phyloP scores from a whole-genome alignment of 805 yeast genomes.

The Candida loeiensis region DNA sequence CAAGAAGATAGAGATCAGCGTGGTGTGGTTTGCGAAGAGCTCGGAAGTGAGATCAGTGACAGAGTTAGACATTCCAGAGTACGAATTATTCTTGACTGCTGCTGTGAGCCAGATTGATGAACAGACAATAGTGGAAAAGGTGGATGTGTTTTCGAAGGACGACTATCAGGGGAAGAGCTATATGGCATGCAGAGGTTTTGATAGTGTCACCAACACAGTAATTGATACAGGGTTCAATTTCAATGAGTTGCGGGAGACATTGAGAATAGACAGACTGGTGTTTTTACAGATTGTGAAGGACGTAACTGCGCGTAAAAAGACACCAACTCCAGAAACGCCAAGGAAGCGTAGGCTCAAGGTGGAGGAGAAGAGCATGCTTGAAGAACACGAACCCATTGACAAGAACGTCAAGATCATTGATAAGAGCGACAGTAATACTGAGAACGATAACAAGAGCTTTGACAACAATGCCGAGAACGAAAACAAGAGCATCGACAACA shows the following conservation, averaged over 20 bases:
- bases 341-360: not conserved
- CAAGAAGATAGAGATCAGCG: conserved; percentile 44
- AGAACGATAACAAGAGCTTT: not conserved
- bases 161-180: conserved; percentile 35
- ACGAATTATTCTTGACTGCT: conserved; percentile 56
- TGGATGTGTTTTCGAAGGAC: conserved; percentile 38
- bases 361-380: not conserved
- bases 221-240: conserved; percentile 42
- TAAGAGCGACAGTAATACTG: not conserved
- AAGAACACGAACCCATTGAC: not conserved
- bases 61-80: too few relatives aligned
- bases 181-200: conserved; percentile 40
- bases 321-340: not conserved
- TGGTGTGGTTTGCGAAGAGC: conserved; percentile 44
- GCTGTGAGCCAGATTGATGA: conserved; percentile 43
- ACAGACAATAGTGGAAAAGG: conserved; percentile 40
- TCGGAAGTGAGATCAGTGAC: conserved; percentile 32
- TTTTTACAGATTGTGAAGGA: conserved; percentile 16
- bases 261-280: conserved; percentile 23
- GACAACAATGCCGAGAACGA: too few relatives aligned
- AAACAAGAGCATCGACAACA: too few relatives aligned
- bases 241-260: conserved; percentile 24
- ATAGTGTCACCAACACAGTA: conserved; percentile 29
- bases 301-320: not conserved
- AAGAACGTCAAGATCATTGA: not conserved